A percentile compares a stretch with the other conserved stretches of the same genome.
Evolutionary conservation across 441 rosid species (phyloP).

Genomic region (Geranium incanum): DNA sequence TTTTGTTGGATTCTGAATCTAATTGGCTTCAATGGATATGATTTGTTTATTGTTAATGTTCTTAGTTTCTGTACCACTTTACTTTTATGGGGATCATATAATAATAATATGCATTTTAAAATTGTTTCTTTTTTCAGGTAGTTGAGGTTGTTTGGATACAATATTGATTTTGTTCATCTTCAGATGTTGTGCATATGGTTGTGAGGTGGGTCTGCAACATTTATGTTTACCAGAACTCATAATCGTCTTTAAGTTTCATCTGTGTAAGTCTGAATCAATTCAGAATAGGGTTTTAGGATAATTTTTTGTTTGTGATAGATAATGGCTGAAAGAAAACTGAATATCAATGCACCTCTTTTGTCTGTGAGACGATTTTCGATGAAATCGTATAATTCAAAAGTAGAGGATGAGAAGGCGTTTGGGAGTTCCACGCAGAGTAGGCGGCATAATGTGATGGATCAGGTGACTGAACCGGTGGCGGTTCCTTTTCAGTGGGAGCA

Average conservation of each 20-base stretch:
- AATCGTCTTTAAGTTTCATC: not conserved
- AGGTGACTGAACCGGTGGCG: conserved; percentile 71
- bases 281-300: conserved; percentile 9
- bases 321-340: conserved; percentile 71
- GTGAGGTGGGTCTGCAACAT: not conserved
- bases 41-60: not conserved
- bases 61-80: not conserved
- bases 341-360: conserved; percentile 65
- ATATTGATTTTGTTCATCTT: not conserved
- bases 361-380: conserved; percentile 59
- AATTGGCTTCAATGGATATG: not conserved
- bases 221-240: not conserved
- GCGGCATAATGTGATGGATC: conserved; percentile 36
- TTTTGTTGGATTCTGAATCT: not conserved
- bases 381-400: conserved; percentile 21
- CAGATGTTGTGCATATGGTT: not conserved
- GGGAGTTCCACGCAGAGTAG: conserved; percentile 26
- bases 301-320: conserved; percentile 10
- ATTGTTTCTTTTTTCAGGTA: not conserved
- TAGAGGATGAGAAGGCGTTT: conserved; percentile 22
- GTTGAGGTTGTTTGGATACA: not conserved
- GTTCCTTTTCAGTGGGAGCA: conserved; percentile 87
- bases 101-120: not conserved
- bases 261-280: conserved; percentile 7
- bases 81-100: not conserved